Evolutionary conservation across 1,284 basidiomycete species (phyloP), one percentile per base, ranked within the genome.

Genomic region (Lentinus polychrous): DNA sequence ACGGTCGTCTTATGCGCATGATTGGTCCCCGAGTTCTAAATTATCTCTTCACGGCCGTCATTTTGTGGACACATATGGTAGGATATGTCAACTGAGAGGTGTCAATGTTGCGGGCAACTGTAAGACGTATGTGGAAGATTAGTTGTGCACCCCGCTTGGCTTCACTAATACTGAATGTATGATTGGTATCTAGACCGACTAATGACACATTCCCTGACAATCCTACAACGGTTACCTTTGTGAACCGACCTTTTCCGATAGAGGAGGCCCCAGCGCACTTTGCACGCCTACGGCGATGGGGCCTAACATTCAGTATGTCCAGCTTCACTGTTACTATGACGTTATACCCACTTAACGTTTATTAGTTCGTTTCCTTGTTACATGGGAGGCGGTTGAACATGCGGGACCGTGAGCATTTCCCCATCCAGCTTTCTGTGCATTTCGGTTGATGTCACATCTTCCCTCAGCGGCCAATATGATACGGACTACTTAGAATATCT

Each of bases 311-410:
- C 60, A 71, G 91, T 91, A 58, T 45, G 85, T 22, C 20, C 42
- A 6, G 12, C 17, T 27, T 52, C 8, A 46, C 38, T 24, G 5
- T 20, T 54, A 17, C 37, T 23, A 22, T 17, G 0, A 8, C 12
- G 5, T 15, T 15, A 41, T 31, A 12, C 2, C 14, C 11, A 10
- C n/a, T 43, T n/a, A 39, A 8, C 14, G 24, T 15, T 38, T 51
- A n/a, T 17, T 54, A 91, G 91, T 93, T 55, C 75, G 91, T 49
- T 86, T 97, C 56, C 81, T 93, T 15, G 79, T 98, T 2, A 96
- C 94, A 1, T 99, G 95, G 96, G 95, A 99, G 62, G 91, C 94
- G 0, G 74, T 99, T 18, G 93, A 97, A 60, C 96, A 98, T 60
- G 78, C 74, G 47, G 94, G 89, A 54, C 90, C 82, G 86, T 92